Base-by-base conservation (phyloP, 441 rosid species). In the Rhodomyrtus psidioides region DNA sequence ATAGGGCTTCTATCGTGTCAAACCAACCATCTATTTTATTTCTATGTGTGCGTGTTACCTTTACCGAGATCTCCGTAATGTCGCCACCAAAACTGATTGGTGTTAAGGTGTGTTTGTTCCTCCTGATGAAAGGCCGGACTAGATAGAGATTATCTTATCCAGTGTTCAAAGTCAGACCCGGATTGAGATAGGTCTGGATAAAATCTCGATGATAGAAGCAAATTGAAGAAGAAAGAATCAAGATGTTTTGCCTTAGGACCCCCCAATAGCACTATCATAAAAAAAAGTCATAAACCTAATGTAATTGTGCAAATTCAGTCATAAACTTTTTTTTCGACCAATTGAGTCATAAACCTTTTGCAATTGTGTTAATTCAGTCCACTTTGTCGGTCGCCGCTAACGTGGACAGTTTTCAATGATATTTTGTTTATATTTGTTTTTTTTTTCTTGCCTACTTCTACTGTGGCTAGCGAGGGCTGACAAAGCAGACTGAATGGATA, bases 351-450 rank as follows among this genome's bases (percentile, higher is more conserved):
- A 12, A 51, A 51, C 4, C 5, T 49, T 51, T 51, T 51, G 15
- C 15, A 51, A 51, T 51, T 51, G 5, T 51, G 5, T 3, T 4
- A 51, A 51, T 51, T 12, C 53, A 12, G 4, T 51, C 15, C 15
- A 51, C 15, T 51, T 12, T 51, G 1, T 1, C 15, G 15, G 1
- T 0, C 15, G 1, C 1, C 1, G 1, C 53, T 51, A 3, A 51
- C 15, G 3, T 51, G 14, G 53, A 51, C 8, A 51, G 12, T 51
- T 51, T 12, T 51, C 0, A 12, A 51, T 51, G 3, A 51, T 12
- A 51, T 46, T 9, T 46, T 46, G 9, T 46, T 9, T 46, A 51
- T 51, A 12, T 46, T 51, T 49, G 2, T 12, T 12, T 8, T 51
- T 51, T 12, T 46, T 46, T 2, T 46, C 9, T 46, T 46, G 46